These are phyloP conservation scores for Ilyonectria destructans DNA, from an alignment of 2,329 filamentous ascomycete species.

Conservation along the genomic window DNA sequence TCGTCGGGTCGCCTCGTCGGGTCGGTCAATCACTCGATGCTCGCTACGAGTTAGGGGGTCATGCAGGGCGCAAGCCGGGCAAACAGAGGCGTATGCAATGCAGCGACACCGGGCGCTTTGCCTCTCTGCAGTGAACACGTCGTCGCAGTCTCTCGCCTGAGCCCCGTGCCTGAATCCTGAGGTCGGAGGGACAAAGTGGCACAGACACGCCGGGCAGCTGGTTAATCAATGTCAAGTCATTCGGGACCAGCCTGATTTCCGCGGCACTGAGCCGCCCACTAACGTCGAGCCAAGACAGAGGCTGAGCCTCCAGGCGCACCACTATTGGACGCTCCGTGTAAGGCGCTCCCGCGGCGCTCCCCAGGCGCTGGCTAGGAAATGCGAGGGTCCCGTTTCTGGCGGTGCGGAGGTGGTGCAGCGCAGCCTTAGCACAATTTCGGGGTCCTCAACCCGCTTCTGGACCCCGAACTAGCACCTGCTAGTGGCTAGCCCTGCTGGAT, in stretches of 20 bases:
- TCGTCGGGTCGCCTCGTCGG: conserved; percentile 22
- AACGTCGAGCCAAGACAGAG: conserved; percentile 32
- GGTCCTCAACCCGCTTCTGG: neutral
- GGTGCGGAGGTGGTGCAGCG: neutral
- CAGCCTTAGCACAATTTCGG: neutral
- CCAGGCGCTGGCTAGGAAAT: conserved; percentile 6
- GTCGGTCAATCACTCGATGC: conserved; percentile 2
- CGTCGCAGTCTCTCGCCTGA: conserved; percentile 20
- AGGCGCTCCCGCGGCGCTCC: conserved; percentile 20
- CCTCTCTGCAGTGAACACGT: conserved; percentile 27
- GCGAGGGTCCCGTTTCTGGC: conserved; percentile 4
- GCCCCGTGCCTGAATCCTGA: conserved; percentile 29
- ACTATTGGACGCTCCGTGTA: conserved; percentile 29
- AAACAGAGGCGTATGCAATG: neutral
- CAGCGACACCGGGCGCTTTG: conserved; percentile 4
- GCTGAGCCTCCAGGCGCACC: conserved; percentile 32
- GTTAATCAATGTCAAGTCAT: conserved; percentile 14
- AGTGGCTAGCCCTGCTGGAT: neutral
- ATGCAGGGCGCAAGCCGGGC: neutral
- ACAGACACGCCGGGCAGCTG: conserved; percentile 3
- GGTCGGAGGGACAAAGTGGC: conserved; percentile 10
- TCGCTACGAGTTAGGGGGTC: neutral
- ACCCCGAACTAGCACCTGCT: neutral
- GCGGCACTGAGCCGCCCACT: conserved; percentile 24
- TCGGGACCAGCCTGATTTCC: conserved; percentile 23